These are phyloP conservation scores for Solanum okadae DNA, from an alignment of 257 asterid species.

Conservation along the genomic window DNA sequence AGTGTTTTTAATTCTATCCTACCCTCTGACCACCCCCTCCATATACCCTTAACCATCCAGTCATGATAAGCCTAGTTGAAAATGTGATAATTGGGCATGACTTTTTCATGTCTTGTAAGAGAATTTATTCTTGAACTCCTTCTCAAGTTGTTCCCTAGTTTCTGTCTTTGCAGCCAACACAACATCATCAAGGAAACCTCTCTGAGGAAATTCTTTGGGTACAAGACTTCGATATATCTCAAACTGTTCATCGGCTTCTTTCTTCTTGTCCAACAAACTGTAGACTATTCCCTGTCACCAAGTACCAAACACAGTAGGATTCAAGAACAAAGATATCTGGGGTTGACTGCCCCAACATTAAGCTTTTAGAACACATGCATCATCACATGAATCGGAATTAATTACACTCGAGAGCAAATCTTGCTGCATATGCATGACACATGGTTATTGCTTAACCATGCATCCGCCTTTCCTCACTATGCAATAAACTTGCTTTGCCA, in stretches of 20 bases:
- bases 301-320: background rate
- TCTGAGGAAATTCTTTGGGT: constrained; percentile 77
- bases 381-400: background rate
- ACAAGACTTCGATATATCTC: constrained; percentile 68
- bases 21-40: background rate
- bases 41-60: background rate
- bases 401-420: background rate
- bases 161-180: constrained; percentile 72
- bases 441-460: background rate
- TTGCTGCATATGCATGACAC: background rate
- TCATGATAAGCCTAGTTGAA: background rate
- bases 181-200: constrained; percentile 72
- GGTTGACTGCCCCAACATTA: background rate
- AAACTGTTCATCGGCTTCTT: constrained; percentile 63
- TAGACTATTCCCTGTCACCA: constrained; percentile 68
- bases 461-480: background rate
- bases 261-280: constrained; percentile 58
- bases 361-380: background rate
- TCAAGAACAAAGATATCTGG: background rate
- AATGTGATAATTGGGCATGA: background rate
- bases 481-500: background rate
- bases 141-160: constrained; percentile 40
- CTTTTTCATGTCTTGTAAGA: background rate
- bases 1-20: background rate
- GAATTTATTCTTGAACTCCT: constrained; percentile 36